These are phyloP conservation scores for Erysimum cheiri DNA, from an alignment of 441 rosid genomes.

Conservation along the genomic window DNA sequence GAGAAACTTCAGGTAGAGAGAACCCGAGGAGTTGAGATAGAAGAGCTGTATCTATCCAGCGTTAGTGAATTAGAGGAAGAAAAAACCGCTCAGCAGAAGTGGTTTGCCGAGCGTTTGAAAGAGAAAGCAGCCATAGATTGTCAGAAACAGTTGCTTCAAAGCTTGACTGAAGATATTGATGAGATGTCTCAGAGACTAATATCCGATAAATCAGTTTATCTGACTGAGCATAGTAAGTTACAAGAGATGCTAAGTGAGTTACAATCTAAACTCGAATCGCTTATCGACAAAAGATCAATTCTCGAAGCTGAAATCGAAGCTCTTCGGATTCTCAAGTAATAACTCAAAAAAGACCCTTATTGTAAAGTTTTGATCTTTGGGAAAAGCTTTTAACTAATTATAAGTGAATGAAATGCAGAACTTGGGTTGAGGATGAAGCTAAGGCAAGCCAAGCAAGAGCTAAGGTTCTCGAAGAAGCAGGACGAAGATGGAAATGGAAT, in stretches of 20 bases:
- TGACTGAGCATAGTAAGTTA: conserved; percentile 55
- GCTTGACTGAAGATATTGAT: conserved; percentile 68
- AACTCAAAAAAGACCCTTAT: neutral
- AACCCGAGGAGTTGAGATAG: conserved; percentile 52
- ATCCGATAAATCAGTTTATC: conserved; percentile 57
- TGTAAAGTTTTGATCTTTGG: conserved; percentile 22
- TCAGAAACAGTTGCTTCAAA: conserved; percentile 72
- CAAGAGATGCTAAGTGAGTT: conserved; percentile 53
- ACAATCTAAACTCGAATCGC: conserved; percentile 56
- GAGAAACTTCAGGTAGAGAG: conserved; percentile 69
- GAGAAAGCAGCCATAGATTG: conserved; percentile 84
- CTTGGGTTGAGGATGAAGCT: conserved; percentile 96
- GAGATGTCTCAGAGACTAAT: conserved; percentile 76
- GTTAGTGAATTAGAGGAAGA: conserved; percentile 66
- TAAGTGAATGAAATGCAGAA: conserved; percentile 55
- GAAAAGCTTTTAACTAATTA: neutral
- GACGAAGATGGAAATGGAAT: conserved; percentile 89
- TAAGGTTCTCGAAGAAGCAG: conserved; percentile 84
- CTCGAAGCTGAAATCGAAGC: conserved; percentile 88
- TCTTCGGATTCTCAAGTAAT: conserved; percentile 72
- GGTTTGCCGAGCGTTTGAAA: conserved; percentile 58
- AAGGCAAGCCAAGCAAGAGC: conserved; percentile 88
- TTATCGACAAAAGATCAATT: conserved; percentile 67
- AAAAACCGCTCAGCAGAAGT: conserved; percentile 54
- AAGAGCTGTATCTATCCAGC: conserved; percentile 50